Evolutionary conservation across 345 rosid species (phyloP).

Genomic region (Arabis hirsuta): DNA sequence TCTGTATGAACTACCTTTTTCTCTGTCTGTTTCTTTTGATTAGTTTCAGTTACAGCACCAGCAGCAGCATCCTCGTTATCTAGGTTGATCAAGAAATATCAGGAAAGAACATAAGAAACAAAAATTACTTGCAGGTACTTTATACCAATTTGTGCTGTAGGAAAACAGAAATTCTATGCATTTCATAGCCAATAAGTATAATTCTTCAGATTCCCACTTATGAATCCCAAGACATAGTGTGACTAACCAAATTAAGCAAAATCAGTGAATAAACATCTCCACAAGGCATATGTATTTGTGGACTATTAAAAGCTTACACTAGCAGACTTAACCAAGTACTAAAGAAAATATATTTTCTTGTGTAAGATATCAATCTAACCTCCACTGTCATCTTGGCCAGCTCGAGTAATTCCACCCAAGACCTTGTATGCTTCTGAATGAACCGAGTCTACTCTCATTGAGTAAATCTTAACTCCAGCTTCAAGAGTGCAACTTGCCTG

Average conservation of each 20-base stretch:
- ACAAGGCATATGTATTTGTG: neutral
- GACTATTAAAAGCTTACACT: neutral
- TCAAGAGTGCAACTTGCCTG: conserved; percentile 98
- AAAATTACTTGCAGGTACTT: neutral
- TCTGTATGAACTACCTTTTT: conserved; percentile 57
- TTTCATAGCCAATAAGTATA: neutral
- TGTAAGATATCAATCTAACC: conserved; percentile 52
- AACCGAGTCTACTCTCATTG: conserved; percentile 86
- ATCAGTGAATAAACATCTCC: conserved; percentile 8
- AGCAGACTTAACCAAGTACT: neutral
- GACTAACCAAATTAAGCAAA: neutral
- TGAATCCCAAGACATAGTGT: conserved; percentile 1
- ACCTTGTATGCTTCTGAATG: conserved; percentile 97
- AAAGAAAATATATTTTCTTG: neutral
- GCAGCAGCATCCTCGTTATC: conserved; percentile 56
- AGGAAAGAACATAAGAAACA: conserved; percentile 11
- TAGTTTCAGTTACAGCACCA: conserved; percentile 54
- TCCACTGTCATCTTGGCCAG: conserved; percentile 68
- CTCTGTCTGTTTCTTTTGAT: conserved; percentile 65
- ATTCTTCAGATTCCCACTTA: neutral
- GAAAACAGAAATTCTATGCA: neutral
- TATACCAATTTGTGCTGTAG: neutral
- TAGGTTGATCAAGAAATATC: conserved; percentile 40
- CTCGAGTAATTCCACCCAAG: conserved; percentile 91
- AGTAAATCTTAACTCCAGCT: conserved; percentile 96